A percentile compares a stretch with the other conserved stretches of the same genome.
Evolutionary conservation across 2,329 filamentous ascomycete genomes (phyloP).

Genomic region (Xenosphaeropsis pyriputrescens): DNA sequence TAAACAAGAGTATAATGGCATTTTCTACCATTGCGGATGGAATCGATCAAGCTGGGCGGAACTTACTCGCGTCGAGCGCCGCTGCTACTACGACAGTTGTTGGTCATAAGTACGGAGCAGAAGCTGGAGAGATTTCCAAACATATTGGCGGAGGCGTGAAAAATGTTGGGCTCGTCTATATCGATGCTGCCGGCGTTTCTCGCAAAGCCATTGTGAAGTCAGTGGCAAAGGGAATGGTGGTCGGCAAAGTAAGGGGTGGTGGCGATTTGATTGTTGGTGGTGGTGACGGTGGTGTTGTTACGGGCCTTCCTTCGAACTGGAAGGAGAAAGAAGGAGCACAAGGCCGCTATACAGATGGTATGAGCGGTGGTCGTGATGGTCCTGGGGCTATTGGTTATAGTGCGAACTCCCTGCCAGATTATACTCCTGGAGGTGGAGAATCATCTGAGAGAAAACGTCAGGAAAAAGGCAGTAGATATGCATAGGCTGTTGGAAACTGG

Average conservation of each 20-base stretch:
- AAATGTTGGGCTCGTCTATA: constrained; percentile 94
- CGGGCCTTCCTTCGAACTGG: constrained; percentile 5
- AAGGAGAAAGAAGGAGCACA: constrained; percentile 12
- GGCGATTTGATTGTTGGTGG: constrained; percentile 62
- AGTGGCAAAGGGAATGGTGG: constrained; percentile 92
- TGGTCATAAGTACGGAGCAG: constrained; percentile 73
- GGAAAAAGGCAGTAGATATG: too few relatives aligned
- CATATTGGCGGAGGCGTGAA: constrained; percentile 76
- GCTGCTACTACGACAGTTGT: constrained; percentile 76
- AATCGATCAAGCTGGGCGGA: constrained; percentile 74
- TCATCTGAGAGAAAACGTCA: constrained; percentile 7
- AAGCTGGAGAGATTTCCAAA: constrained; percentile 66
- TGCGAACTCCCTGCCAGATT: constrained; percentile 9
- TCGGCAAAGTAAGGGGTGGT: constrained; percentile 62
- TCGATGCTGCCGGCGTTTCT: constrained; percentile 88
- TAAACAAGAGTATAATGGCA: constrained; percentile 95
- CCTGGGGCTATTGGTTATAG: constrained; percentile 13
- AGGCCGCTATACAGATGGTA: constrained; percentile 8
- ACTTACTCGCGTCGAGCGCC: constrained; percentile 59
- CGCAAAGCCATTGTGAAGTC: constrained; percentile 82
- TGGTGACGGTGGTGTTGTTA: constrained; percentile 14
- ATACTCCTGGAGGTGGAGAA: constrained; percentile 9
- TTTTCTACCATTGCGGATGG: constrained; percentile 92
- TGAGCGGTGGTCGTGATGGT: constrained; percentile 10
- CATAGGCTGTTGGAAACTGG: too few relatives aligned